These are phyloP conservation scores for Talaromyces sp. DNA, from an alignment of 2,329 filamentous ascomycete genomes.

Conservation along the genomic window DNA sequence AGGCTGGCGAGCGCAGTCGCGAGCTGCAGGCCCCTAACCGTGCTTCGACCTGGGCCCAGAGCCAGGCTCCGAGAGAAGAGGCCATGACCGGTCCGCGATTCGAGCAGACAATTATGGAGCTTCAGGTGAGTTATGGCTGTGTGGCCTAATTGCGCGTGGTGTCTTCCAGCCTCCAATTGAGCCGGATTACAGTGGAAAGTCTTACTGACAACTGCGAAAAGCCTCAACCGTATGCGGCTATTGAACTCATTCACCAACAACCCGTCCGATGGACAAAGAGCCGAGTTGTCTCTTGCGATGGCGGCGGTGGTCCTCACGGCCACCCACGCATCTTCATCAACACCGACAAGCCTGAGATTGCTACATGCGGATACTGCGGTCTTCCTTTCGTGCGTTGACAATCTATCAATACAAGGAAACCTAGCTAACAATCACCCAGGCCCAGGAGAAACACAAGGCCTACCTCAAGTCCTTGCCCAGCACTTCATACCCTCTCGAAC, in stretches of 20 bases:
- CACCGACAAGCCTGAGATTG: conserved; percentile 92
- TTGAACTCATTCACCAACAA: conserved; percentile 93
- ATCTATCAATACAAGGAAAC: neutral
- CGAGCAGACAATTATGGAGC: conserved; percentile 90
- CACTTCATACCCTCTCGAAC: conserved; percentile 72
- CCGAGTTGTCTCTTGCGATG: conserved; percentile 78
- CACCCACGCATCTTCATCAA: conserved; percentile 97
- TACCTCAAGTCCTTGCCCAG: conserved; percentile 75
- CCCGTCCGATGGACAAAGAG: conserved; percentile 88
- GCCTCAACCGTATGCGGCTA: conserved; percentile 85
- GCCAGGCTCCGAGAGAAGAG: conserved; percentile 70
- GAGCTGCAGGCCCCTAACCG: conserved; percentile 82
- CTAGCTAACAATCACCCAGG: conserved; percentile 48
- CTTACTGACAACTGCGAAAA: conserved; percentile 32
- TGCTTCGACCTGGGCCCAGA: conserved; percentile 71
- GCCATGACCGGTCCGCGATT: conserved; percentile 94
- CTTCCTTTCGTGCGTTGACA: conserved; percentile 71
- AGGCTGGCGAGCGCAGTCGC: conserved; percentile 51
- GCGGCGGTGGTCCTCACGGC: conserved; percentile 81
- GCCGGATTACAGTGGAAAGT: neutral
- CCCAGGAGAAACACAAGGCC: conserved; percentile 80
- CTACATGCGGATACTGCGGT: conserved; percentile 86
- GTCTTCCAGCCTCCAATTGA: neutral
- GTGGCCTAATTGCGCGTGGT: neutral
- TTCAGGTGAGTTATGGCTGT: conserved; percentile 62